Evolutionary conservation across 306 rosid genomes (phyloP), one percentile per base, ranked within the genome.

Genomic region (Potentilla sterilis): DNA sequence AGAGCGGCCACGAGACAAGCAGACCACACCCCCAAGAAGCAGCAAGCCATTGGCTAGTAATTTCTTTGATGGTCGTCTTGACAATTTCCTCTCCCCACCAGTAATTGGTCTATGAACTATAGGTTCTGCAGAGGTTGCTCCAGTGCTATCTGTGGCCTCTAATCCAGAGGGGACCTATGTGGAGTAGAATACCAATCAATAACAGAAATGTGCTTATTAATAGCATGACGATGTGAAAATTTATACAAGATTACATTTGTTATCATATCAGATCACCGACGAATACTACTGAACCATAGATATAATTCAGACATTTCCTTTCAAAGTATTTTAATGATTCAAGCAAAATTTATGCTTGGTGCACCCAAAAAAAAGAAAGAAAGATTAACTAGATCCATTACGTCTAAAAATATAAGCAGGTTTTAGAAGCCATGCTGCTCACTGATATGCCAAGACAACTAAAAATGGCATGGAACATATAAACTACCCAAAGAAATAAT

Each of bases 11-110:
- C 96, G 87, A 58, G 96, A 85, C 48, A 95, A 75, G 81, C 89
- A 95, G 75, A 92, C 75, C 21, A 78, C 87, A 74, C 97, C 99
- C 54, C 97, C 97, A 0, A 92, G 65, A 61, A 95, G 84, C 83
- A 95, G 79, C 75, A 95, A 81, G 75, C 97, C 75, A 62, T 86
- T 92, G 49, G 93, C 90, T 55, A 95, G 38, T 59, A 90, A 71
- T 86, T 89, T 90, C 78, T 65, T 81, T 38, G 97, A 87, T 61
- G 92, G 86, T 83, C 75, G 78, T 81, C 80, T 84, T 24, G 79
- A 76, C 28, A 77, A 15, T 69, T 43, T 74, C 63, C 35, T 78
- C 72, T 68, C 83, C 55, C 34, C 85, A 44, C 55, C 67, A 37
- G 75, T 38, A 55, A 41, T 75, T 70, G 81, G 78, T 49, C 86